A percentile compares a stretch with the other conserved stretches of the same genome.
phyloP scores from a whole-genome alignment of 192 early-diverging fungal species.

The Coemansia sp. region DNA sequence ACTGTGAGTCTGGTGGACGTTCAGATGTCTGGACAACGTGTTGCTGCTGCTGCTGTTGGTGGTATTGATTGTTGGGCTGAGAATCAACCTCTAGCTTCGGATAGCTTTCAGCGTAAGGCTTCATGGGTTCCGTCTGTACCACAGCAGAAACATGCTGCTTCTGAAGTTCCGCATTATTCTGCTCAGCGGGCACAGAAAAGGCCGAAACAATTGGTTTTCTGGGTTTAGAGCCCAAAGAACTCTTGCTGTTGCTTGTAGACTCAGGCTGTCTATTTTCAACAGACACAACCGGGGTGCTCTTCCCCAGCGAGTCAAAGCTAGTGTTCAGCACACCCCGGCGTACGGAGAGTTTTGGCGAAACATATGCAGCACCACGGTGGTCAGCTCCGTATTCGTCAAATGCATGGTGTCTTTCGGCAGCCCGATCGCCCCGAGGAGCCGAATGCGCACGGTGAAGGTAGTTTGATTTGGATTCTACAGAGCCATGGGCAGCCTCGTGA shows the following conservation, averaged over 20 bases:
- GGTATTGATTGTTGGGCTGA: neutral
- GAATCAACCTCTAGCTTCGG: neutral
- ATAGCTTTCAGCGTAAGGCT: neutral
- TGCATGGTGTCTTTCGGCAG: neutral
- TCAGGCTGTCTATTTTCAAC: neutral
- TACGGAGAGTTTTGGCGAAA: constrained; percentile 34
- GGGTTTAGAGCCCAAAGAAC: constrained; percentile 5
- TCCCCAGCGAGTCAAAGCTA: constrained; percentile 34
- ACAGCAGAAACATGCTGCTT: constrained; percentile 24
- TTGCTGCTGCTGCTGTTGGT: constrained; percentile 9
- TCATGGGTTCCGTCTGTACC: constrained; percentile 8
- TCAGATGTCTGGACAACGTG: neutral
- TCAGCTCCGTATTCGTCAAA: constrained; percentile 3
- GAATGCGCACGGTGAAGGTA: constrained; percentile 12
- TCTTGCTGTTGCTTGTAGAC: neutral
- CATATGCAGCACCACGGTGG: constrained; percentile 9
- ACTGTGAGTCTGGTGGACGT: neutral
- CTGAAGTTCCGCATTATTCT: constrained; percentile 19
- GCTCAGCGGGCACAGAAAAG: constrained; percentile 14
- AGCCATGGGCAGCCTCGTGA: neutral
- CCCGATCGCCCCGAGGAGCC: constrained; percentile 14
- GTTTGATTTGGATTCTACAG: constrained; percentile 13
- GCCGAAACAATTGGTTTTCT: constrained; percentile 6
- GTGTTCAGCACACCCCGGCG: constrained; percentile 18
- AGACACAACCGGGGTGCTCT: constrained; percentile 6